These are phyloP conservation scores for Stromatinia cepivora DNA, from an alignment of 2,329 filamentous ascomycete genomes.

Conservation along the genomic window DNA sequence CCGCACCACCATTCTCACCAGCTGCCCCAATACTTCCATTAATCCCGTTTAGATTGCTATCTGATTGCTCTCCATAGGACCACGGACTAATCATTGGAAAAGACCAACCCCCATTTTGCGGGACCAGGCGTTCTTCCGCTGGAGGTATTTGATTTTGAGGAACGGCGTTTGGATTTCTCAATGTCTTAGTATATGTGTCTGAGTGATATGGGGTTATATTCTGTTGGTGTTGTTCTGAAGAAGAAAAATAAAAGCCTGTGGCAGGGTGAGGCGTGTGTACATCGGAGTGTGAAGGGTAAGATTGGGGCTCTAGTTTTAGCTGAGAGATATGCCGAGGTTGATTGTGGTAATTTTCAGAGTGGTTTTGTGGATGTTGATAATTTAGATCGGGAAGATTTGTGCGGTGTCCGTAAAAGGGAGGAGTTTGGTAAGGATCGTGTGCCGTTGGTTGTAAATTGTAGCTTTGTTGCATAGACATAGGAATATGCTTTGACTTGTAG, in stretches of 20 bases:
- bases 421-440: background rate
- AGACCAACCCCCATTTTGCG: conserved; percentile 5
- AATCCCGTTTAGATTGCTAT: background rate
- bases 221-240: conserved; percentile 3
- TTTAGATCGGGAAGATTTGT: background rate
- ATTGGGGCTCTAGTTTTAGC: background rate
- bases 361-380: background rate
- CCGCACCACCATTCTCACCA: background rate
- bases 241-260: background rate
- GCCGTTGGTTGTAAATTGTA: background rate
- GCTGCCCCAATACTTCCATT: background rate
- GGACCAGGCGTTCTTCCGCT: background rate
- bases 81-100: conserved; percentile 9
- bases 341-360: background rate
- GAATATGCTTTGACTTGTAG: background rate
- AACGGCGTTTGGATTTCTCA: background rate
- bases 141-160: background rate
- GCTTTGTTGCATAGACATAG: background rate
- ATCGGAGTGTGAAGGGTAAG: background rate
- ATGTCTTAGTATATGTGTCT: background rate
- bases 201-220: background rate
- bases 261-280: background rate
- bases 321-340: background rate
- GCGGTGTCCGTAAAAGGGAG: background rate
- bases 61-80: background rate